Conservation (phyloP, 2,329 filamentous ascomycete genomes). For the Cladosporium cucumerinum region DNA sequence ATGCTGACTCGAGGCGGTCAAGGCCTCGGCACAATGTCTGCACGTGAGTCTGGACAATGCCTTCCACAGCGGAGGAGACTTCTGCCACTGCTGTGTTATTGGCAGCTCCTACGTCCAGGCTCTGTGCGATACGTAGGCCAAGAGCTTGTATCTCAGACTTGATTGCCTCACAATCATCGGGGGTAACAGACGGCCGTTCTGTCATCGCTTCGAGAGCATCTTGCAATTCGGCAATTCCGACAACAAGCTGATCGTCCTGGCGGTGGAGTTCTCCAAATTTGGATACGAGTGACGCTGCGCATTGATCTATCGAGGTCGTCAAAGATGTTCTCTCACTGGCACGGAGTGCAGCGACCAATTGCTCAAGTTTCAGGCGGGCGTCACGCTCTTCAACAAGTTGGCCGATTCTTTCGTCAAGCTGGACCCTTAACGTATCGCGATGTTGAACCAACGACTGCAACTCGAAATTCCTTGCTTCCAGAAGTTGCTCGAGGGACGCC, state of each 20-base stretch:
- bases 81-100: background rate
- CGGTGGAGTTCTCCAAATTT: background rate
- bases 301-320: conserved; percentile 2
- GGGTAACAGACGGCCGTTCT: background rate
- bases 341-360: conserved; percentile 1
- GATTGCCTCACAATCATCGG: background rate
- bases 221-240: background rate
- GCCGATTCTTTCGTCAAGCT: conserved; percentile 11
- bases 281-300: background rate
- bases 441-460: conserved; percentile 6
- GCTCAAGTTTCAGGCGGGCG: background rate
- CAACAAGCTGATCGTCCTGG: background rate
- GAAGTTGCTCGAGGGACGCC: background rate
- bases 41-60: background rate
- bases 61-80: background rate
- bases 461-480: conserved; percentile 7
- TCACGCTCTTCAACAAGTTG: conserved; percentile 14
- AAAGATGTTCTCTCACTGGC: background rate
- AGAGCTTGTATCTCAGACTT: background rate
- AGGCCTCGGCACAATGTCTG: background rate
- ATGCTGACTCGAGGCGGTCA: background rate
- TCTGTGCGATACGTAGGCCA: background rate
- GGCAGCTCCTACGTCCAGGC: background rate
- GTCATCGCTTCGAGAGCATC: background rate
- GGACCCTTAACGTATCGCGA: conserved; percentile 1